Evolutionary conservation across 73 alveolate genomes (phyloP), one percentile per base, ranked within the genome.

Genomic region (Paramecium caudatum): DNA sequence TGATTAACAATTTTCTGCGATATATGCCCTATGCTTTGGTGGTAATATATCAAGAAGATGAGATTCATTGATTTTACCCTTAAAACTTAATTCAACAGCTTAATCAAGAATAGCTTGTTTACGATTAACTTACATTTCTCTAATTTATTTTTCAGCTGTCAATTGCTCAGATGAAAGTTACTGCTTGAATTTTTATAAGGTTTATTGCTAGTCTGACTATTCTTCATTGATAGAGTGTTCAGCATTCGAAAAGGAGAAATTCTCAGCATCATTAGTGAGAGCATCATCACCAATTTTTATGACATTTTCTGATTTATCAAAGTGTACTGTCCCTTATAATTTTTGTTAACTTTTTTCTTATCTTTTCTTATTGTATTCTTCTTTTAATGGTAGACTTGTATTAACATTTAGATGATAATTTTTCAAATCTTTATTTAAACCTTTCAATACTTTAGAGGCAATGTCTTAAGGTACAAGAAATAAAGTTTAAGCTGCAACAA

Each of bases 161-260:
- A 33, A 33, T 65, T 33, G n/a, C n/a, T n/a, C n/a, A n/a, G n/a
- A n/a, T n/a, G n/a, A 32, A 33, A 32, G 34, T 65, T 55, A 27
- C 23, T 36, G 83, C 8, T 65, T 65, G 5, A 32, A 65, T 33
- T 65, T 65, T n/a, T 65, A 9, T 25, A 65, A 25, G 9, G 83
- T 65, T 65, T 65, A 12, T 12, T 65, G 34, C 19, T 65, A 65
- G 34, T 65, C 83, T 13, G 83, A 65, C 39, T 33, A 5, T 30
- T 65, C 83, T 33, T 65, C 83, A 15, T 25, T 65, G 10, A 65
- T 16, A 1, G 83, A 65, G 34, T 65, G 83, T 15, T 65, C 83
- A 65, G 83, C 83, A 65, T 65, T 65, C 34, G 83, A 65, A 65
- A 65, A 65, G 27, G 83, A 65, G 39, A 65, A 65, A 33, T 65